A percentile compares a stretch with the other conserved stretches of the same genome.
phyloP scores from a whole-genome alignment of 805 yeast species.

The Zygoascus ofunaensis region DNA sequence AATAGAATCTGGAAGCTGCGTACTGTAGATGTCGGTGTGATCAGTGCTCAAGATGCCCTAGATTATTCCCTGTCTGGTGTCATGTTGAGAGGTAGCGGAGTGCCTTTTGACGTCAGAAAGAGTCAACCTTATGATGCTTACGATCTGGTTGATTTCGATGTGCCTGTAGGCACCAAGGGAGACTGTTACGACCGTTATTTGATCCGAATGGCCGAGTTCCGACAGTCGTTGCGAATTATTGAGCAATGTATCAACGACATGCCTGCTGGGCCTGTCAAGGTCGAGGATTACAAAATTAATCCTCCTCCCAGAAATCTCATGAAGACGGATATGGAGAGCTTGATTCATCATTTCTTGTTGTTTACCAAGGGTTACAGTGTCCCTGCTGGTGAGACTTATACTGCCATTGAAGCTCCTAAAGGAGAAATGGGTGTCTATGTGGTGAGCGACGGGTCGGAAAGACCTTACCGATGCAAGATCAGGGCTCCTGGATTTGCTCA shows the following conservation, averaged over 20 bases:
- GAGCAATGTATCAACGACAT: conserved; percentile 84
- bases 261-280: conserved; percentile 89
- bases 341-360: conserved; percentile 79
- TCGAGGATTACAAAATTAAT: conserved; percentile 76
- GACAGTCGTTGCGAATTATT: conserved; percentile 81
- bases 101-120: conserved; percentile 79
- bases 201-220: conserved; percentile 83
- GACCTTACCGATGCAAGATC: conserved; percentile 87
- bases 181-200: conserved; percentile 88
- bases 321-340: conserved; percentile 90
- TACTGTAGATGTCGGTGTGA: conserved; percentile 69
- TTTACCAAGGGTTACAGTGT: conserved; percentile 85
- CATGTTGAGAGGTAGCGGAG: conserved; percentile 86
- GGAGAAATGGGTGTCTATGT: conserved; percentile 91
- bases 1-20: conserved; percentile 90
- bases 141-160: conserved; percentile 75
- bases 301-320: conserved; percentile 74
- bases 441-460: conserved; percentile 80
- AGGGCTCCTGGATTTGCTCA: conserved; percentile 94
- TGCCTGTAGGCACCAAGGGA: conserved; percentile 79
- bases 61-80: conserved; percentile 76
- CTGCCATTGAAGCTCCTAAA: conserved; percentile 89
- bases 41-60: conserved; percentile 80
- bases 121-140: conserved; percentile 87
- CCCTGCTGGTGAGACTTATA: conserved; percentile 85